Base-by-base conservation (phyloP, 495 filamentous ascomycete genomes). In the Chlorociboria aeruginascens region DNA sequence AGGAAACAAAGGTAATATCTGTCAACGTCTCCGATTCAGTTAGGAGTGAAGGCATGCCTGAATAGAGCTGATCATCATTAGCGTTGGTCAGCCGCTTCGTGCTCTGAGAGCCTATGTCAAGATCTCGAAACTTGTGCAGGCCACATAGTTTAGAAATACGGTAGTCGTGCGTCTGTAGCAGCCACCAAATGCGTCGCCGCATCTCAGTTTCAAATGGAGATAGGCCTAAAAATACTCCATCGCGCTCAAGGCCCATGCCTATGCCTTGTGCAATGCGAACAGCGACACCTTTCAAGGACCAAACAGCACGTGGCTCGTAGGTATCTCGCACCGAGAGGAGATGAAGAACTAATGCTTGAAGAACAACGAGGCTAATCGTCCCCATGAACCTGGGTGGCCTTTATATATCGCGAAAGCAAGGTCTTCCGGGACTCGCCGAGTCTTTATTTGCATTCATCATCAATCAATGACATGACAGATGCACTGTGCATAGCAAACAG, bases 171-270 rank as follows among this genome's bases (percentile, higher is more conserved):
- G 86, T 66, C 56, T 75, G 81, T 10, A 94, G 74, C 30, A 82
- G 77, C 79, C 85, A 90, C 81, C 88, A 95, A 4, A 93, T 57
- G 2, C 88, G 76, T 40, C 88, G 76, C 37, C 88, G 77, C 74
- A 90, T 84, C 60, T 95, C 87, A 1, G 80, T 76, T 43, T 94
- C 83, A 55, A 88, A 89, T 0, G 85, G 81, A 12, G 72, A 72
- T 3, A 89, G 62, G 16, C 73, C 74, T 43, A 89, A 85, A 51
- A 84, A 71, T 3, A 69, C 72, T 3, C 84, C 85, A 53, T 93
- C 87, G 4, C 82, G 72, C 57, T 92, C 86, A 31, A 95, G 66
- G 3, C 88, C 86, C 30, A 92, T 63, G n/a, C n/a, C n/a, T n/a
- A n/a, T n/a, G 2, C 79, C 77, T 55, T 89, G 81, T 10, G 81